Evolutionary conservation across 805 yeast genomes (phyloP), one percentile per base, ranked within the genome.

Genomic region (Wickerhamiella brachini): DNA sequence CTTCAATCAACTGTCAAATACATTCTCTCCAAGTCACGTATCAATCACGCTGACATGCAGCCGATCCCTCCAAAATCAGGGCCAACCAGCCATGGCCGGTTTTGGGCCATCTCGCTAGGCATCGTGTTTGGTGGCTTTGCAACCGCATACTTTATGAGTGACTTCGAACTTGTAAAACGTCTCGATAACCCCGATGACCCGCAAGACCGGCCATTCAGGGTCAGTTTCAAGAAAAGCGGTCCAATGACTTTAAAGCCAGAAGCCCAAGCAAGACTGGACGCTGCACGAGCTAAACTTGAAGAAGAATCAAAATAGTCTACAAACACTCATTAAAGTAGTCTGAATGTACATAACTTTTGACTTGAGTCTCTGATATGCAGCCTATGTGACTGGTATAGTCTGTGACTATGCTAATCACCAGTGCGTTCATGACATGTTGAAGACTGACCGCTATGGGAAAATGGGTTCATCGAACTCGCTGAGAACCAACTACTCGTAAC

Each of bases 231-330:
- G 47, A 61, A 57, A 3, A 55, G 59, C 44, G 57, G 56, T 47
- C 65, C 66, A 2, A 55, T 65, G 21, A 50, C 51, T 31, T 59
- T 62, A 17, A 62, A 60, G 46, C 62, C 64, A 12, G 66, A 62
- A 44, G 65, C 57, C 1, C 55, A 56, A 37, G 52, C 51, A 2
- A 43, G 54, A 20, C 52, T 56, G 5, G 49, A 50, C 15, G 46
- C 46, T 24, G 47, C 47, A 4, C 22, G 23, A 22, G 21, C 20
- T 3, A 29, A 12, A 29, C 15, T 29, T 3, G 34, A 29, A 29
- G 31, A 26, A 26, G 34, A 29, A 9, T 24, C 26, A 24, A 24
- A 24, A 8, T 24, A 24, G 8, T 24, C n/a, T n/a, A n/a, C n/a
- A n/a, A n/a, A n/a, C n/a, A n/a, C n/a, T n/a, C n/a, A n/a, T n/a